Evolutionary conservation across 148 eudicot genomes (phyloP).

Genomic region (Rhododendron henanense): DNA sequence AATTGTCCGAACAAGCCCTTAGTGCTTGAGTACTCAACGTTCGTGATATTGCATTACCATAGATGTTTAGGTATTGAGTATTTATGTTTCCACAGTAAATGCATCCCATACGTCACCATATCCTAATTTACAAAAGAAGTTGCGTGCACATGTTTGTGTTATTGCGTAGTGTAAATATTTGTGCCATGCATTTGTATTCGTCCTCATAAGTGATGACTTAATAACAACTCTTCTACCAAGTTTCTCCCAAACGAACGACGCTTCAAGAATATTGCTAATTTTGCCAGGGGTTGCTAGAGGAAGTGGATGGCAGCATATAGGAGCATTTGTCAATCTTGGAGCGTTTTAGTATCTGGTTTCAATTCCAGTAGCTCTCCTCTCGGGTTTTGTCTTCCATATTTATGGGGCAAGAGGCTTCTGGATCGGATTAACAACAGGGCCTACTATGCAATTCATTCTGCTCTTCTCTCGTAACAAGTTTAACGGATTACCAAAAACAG

Average conservation of each 20-base stretch:
- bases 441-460: no score
- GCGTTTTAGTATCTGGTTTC: not conserved
- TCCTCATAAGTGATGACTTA: no score
- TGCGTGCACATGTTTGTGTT: no score
- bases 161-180: not conserved
- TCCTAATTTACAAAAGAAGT: no score
- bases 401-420: slow-evolving; percentile 40
- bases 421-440: not conserved
- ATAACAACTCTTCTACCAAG: not conserved
- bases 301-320: slow-evolving; percentile 46
- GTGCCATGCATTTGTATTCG: not conserved
- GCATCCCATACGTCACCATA: no score
- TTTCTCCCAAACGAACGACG: not conserved
- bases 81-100: no score
- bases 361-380: slow-evolving; percentile 27
- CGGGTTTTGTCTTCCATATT: slow-evolving; percentile 32
- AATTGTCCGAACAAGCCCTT: no score
- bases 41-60: no score
- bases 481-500: no score
- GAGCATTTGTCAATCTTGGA: slow-evolving; percentile 41
- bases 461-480: no score
- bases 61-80: no score
- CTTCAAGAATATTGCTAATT: no score
- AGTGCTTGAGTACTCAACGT: slow-evolving; percentile 21
- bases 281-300: slow-evolving; percentile 26